These are phyloP conservation scores for Mesostigma viride DNA, from an alignment of 139 green algal genomes.

Conservation along the genomic window DNA sequence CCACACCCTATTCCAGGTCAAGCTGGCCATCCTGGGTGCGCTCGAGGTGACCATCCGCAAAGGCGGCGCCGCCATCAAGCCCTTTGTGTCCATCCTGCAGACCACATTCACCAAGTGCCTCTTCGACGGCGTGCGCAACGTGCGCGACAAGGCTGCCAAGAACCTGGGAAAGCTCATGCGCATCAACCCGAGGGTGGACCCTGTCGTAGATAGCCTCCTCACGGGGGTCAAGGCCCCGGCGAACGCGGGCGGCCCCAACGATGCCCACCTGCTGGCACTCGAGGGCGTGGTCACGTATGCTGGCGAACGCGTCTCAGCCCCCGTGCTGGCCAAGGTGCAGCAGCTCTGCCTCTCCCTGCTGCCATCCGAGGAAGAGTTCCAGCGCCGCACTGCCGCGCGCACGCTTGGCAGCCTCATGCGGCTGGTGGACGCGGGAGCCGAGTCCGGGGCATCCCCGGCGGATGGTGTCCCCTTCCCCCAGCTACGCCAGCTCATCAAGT, in stretches of 20 bases:
- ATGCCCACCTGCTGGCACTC: conserved; percentile 24
- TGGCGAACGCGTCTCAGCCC: conserved; percentile 2
- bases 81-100: conserved; percentile 95
- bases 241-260: conserved; percentile 20
- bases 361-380: conserved; percentile 18
- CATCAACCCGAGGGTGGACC: conserved; percentile 26
- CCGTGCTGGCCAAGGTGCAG: neutral
- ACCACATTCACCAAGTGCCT: conserved; percentile 97
- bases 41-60: conserved; percentile 75
- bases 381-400: conserved; percentile 12
- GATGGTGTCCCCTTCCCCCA: neutral
- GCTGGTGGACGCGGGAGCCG: neutral
- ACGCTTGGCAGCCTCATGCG: neutral
- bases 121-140: conserved; percentile 43
- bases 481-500: too few species aligned
- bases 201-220: conserved; percentile 20
- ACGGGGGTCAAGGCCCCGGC: conserved; percentile 14
- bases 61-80: conserved; percentile 72
- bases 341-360: conserved; percentile 11
- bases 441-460: neutral
- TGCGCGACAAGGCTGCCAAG: conserved; percentile 20
- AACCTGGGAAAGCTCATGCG: conserved; percentile 19
- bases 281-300: conserved; percentile 17
- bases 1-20: too few species aligned
- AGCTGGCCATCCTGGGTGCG: conserved; percentile 77